These are phyloP conservation scores for Hypocrella siamensis DNA, from an alignment of 2,329 filamentous ascomycete species.

Conservation along the genomic window DNA sequence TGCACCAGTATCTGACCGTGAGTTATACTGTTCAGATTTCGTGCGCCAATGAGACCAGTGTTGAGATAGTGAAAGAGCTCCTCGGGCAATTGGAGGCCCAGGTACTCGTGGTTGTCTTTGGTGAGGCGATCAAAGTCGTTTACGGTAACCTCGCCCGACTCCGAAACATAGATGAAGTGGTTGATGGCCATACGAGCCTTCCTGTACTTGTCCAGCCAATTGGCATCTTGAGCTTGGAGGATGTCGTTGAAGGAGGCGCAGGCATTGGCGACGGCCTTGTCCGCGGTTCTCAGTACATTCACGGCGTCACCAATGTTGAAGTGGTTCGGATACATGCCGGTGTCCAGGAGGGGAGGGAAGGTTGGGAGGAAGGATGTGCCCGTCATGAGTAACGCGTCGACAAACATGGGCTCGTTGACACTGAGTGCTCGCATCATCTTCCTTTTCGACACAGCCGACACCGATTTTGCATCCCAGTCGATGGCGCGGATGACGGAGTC, in stretches of 20 bases:
- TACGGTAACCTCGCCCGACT: constrained; percentile 62
- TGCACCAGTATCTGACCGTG: constrained; percentile 63
- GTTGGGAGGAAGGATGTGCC: constrained; percentile 67
- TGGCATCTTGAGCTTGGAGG: constrained; percentile 49
- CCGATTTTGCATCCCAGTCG: constrained; percentile 53
- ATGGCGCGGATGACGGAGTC: constrained; percentile 53
- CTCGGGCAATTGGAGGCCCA: constrained; percentile 76
- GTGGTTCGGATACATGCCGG: constrained; percentile 35
- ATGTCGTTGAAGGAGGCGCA: constrained; percentile 72
- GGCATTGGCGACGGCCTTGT: constrained; percentile 55
- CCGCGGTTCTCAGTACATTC: constrained; percentile 54
- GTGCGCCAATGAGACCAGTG: constrained; percentile 62
- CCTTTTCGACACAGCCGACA: constrained; percentile 48
- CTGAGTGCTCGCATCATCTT: constrained; percentile 53
- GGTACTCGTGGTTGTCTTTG: constrained; percentile 72
- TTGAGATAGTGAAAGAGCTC: constrained; percentile 87
- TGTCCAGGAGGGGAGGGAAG: constrained; percentile 61
- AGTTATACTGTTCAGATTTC: constrained; percentile 69
- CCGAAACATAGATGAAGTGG: constrained; percentile 71
- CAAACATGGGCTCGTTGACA: constrained; percentile 55
- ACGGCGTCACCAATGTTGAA: constrained; percentile 60
- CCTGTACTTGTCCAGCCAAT: constrained; percentile 76
- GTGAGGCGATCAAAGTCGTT: constrained; percentile 61
- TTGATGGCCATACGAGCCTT: constrained; percentile 74
- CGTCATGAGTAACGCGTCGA: constrained; percentile 69